Conservation (phyloP, 1,139 yeast genomes). For the Yamadazyma mexicana region DNA sequence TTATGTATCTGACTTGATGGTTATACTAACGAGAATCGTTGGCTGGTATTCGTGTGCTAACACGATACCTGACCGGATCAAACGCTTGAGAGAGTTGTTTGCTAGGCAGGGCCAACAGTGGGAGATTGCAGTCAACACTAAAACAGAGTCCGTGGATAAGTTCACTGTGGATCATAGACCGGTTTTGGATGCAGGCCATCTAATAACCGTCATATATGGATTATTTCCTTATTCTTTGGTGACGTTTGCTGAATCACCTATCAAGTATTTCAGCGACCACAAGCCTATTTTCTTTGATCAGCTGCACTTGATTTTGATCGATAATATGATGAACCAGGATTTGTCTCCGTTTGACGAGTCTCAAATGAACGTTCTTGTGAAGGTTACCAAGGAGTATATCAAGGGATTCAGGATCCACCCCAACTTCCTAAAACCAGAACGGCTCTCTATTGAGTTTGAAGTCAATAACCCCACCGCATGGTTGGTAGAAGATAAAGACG, state of each 20-base stretch:
- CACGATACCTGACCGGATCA: conserved; percentile 13
- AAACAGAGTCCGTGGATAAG: not conserved
- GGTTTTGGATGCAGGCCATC: conserved; percentile 23
- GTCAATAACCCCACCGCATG: conserved; percentile 36
- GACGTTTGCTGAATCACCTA: conserved; percentile 45
- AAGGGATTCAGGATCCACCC: conserved; percentile 49
- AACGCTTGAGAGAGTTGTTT: conserved; percentile 10
- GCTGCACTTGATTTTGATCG: conserved; percentile 8
- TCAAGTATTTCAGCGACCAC: conserved; percentile 16
- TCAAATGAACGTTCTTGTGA: conserved; percentile 3
- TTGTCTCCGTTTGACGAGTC: conserved; percentile 11
- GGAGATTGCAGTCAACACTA: conserved; percentile 14
- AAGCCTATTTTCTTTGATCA: conserved; percentile 16
- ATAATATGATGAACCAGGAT: conserved; percentile 5
- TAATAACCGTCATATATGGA: conserved; percentile 54
- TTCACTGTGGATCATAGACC: conserved; percentile 11
- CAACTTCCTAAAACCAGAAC: conserved; percentile 32
- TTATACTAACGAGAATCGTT: conserved; percentile 44
- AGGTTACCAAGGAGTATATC: conserved; percentile 14
- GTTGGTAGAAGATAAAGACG: conserved; percentile 24
- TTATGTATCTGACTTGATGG: conserved; percentile 44
- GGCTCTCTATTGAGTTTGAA: conserved; percentile 39
- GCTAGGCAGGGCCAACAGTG: conserved; percentile 11
- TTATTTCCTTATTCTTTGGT: conserved; percentile 57
- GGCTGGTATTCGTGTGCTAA: conserved; percentile 28